Percentiles rank a stretch among this genome's conserved stretches.
phyloP scores from a whole-genome alignment of 345 rosid genomes.

The Rhizophora apiculata region DNA sequence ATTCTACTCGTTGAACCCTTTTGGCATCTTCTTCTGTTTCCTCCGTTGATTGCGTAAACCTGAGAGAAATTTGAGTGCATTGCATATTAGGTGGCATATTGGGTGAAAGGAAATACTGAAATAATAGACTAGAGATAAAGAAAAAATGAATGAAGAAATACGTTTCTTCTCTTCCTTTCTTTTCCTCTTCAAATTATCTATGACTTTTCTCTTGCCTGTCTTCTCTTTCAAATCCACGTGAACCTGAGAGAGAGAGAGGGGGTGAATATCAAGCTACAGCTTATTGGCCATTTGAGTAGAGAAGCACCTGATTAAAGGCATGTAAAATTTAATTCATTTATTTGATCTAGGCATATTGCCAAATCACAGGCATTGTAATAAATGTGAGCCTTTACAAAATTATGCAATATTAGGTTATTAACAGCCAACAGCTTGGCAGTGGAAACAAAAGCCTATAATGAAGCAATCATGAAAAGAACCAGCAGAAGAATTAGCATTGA shows the following conservation, averaged over 20 bases:
- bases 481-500: not conserved
- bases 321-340: not conserved
- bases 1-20: conserved; percentile 17
- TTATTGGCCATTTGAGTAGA: not conserved
- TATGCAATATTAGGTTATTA: not conserved
- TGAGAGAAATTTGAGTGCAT: conserved; percentile 22
- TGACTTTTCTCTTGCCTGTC: conserved; percentile 49
- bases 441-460: too few species aligned
- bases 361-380: not conserved
- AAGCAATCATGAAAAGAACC: not conserved
- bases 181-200: conserved; percentile 51
- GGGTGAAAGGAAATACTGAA: not conserved
- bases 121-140: not conserved
- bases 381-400: not conserved
- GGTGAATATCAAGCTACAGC: not conserved
- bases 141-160: conserved; percentile 11
- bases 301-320: not conserved
- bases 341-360: not conserved
- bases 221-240: conserved; percentile 49
- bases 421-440: not conserved
- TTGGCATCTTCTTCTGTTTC: conserved; percentile 49
- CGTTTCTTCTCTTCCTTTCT: conserved; percentile 83
- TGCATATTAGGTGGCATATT: not conserved
- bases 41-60: conserved; percentile 78
- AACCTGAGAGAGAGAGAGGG: conserved; percentile 36